Evolutionary conservation across 2,329 filamentous ascomycete genomes (phyloP), one percentile per base, ranked within the genome.

Genomic region (Uncinocarpus reesii): DNA sequence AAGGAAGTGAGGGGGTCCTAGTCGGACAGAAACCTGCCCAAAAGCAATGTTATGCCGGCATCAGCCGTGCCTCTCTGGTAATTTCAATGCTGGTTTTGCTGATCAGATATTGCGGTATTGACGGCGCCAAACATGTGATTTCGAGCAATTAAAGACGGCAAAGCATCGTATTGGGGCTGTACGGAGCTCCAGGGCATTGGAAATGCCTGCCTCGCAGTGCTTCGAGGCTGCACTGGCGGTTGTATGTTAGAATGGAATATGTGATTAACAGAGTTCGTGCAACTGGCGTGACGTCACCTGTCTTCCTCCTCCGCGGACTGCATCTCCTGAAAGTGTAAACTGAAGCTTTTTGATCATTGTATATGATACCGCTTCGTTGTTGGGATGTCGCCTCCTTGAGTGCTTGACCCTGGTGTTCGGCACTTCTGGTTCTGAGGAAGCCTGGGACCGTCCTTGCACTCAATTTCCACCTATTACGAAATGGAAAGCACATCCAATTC

Each of bases 251-350:
- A 21, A 20, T 7, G 8, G 16, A 16, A 8, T 11, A 29, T 42
- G 40, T 43, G 16, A 43, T 42, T 16, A 45, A 45, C 31, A 37
- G 31, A 45, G 31, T 45, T 45, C 32, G 42, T 45, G n/a, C 32
- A 37, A 45, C 45, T 41, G 28, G 26, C 20, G n/a, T 47, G 35
- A 41, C 45, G 45, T 41, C 45, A 47, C 32, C 6, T 11, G n/a
- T 23, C 5, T 11, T 37, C 35, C 23, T 40, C 35, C 36, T 47
- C 45, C 45, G 45, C 45, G 45, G 45, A 47, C 44, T 15, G 26
- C 11, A 29, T 40, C 35, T 47, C 36, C 29, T 41, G 26, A 40
- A 11, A 16, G 26, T 28, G 7, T 20, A 32, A 29, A 40, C n/a
- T 16, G 7, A 31, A 24, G 24, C 7, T 24, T 23, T 18, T 10